Evolutionary conservation across 1,284 basidiomycete species (phyloP).

Genomic region (Somion occarium): DNA sequence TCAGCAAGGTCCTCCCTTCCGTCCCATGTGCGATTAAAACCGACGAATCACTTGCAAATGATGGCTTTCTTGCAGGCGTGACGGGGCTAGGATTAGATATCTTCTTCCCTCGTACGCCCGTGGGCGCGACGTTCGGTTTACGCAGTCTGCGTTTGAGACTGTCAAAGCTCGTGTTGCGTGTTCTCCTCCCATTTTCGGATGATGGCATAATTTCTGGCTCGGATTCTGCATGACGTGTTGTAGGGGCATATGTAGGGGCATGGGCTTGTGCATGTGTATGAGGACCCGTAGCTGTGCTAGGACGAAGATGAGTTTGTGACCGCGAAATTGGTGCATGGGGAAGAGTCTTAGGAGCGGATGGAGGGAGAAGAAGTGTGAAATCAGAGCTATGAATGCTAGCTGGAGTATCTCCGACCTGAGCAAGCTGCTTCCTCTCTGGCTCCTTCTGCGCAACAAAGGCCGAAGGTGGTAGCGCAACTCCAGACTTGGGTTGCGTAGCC

Average conservation of each 20-base stretch:
- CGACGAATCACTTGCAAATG: slow-evolving; percentile 8
- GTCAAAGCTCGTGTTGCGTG: not conserved
- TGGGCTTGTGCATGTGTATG: slow-evolving; percentile 12
- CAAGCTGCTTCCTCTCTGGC: slow-evolving; percentile 4
- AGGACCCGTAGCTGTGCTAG: not conserved
- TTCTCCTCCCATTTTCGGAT: slow-evolving; percentile 2
- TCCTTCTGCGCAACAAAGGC: not conserved
- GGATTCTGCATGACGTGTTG: slow-evolving; percentile 14
- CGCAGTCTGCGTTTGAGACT: slow-evolving; percentile 8
- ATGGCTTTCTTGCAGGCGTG: slow-evolving; percentile 3
- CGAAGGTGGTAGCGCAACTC: not conserved
- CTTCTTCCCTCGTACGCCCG: slow-evolving; percentile 4
- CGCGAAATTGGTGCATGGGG: slow-evolving; percentile 6
- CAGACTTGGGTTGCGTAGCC: not conserved
- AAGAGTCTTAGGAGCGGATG: not conserved
- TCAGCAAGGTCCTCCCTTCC: not conserved
- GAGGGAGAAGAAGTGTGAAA: slow-evolving; percentile 20
- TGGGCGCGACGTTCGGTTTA: not conserved
- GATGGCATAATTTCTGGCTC: slow-evolving; percentile 13
- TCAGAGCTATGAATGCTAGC: slow-evolving; percentile 22
- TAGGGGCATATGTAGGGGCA: slow-evolving; percentile 9
- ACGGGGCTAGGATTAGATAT: slow-evolving; percentile 10
- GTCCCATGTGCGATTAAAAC: slow-evolving; percentile 1
- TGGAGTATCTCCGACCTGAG: slow-evolving; percentile 13
- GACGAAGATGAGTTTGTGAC: slow-evolving; percentile 8